Percentiles rank a stretch among this genome's conserved stretches.
phyloP scores from a whole-genome alignment of 1,139 yeast species.

The Magnusiomyces magnusii region DNA sequence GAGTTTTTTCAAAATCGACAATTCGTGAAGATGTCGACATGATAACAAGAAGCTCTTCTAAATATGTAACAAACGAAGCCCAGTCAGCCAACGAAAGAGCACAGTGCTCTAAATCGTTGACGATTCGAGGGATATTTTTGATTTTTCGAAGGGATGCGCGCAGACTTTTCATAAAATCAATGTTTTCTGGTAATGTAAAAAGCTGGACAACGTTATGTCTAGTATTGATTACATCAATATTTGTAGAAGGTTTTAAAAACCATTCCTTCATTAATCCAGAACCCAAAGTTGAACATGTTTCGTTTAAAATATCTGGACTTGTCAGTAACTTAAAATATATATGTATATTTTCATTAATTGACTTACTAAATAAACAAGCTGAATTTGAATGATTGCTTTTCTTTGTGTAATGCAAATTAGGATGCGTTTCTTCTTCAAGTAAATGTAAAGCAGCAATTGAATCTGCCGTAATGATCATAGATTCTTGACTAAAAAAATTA shows the following conservation, averaged over 20 bases:
- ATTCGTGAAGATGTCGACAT: conserved; percentile 13
- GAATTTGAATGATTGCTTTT: conserved; percentile 10
- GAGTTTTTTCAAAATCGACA: conserved; percentile 3
- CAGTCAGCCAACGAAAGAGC: conserved; percentile 28
- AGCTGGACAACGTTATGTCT: conserved; percentile 31
- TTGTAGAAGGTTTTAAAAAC: conserved; percentile 34
- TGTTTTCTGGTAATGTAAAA: conserved; percentile 23
- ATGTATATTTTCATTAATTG: background rate
- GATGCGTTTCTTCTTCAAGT: conserved; percentile 22
- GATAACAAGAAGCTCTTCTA: conserved; percentile 10
- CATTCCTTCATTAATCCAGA: conserved; percentile 30
- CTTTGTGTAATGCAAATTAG: conserved; percentile 16
- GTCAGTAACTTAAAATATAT: background rate
- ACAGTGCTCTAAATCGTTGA: conserved; percentile 29
- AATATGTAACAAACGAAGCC: conserved; percentile 25
- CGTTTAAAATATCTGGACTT: conserved; percentile 18
- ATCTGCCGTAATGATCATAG: conserved; percentile 35
- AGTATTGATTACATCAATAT: conserved; percentile 24
- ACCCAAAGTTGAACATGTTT: conserved; percentile 32
- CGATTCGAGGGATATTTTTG: conserved; percentile 27
- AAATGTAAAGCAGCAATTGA: conserved; percentile 33
- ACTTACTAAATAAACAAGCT: conserved; percentile 20
- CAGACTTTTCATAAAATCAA: conserved; percentile 18
- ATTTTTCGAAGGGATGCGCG: conserved; percentile 23
- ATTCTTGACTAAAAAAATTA: conserved; percentile 8